Base-by-base conservation (phyloP, 169 alveolate genomes). In the Plasmodium reichenowi region DNA sequence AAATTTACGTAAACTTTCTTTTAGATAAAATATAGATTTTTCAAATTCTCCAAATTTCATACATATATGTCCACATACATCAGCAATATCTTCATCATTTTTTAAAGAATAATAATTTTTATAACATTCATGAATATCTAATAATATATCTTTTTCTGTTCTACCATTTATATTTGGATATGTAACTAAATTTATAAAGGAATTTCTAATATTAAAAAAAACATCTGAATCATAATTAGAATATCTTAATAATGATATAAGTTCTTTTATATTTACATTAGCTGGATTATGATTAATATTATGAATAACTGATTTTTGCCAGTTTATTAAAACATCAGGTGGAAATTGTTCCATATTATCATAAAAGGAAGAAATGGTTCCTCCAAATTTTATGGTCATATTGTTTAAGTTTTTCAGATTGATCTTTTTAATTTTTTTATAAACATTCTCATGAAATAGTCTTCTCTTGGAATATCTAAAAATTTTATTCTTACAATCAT, bases 161-260 rank as follows among this genome's bases (percentile, higher is more conserved):
- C 96, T 92, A 38, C 94, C 93, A 71, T 90, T 93, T 24, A 92
- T 87, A 50, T 75, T 85, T 0, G 94, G 94, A 43, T 85, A 92
- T 38, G 86, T 88, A 45, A 92, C 92, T 59, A 91, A 91, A 73
- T 67, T 76, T n/a, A 89, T 83, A 64, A 93, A 91, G 1, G 87
- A 62, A 8, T 66, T 76, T 59, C 88, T 22, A 32, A 93, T 88
- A 59, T 93, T 93, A 80, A 75, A 80, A 26, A 93, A 87, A 24
- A 93, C 93, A 54, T 93, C 96, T 32, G 96, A 90, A 66, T 93
- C 96, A 71, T 93, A 93, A 43, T 93, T 93, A 3, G 96, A 93
- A 62, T 91, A 93, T 22, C 96, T 92, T 13, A 93, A 88, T 24
- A 93, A 66, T 24, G 96, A 38, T 32, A 93, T 74, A 24, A 91